Percentiles rank a stretch among this genome's conserved stretches.
These are phyloP conservation scores for Houttuynia cordata DNA, from an alignment of 164 flowering plant species.

Conservation along the genomic window DNA sequence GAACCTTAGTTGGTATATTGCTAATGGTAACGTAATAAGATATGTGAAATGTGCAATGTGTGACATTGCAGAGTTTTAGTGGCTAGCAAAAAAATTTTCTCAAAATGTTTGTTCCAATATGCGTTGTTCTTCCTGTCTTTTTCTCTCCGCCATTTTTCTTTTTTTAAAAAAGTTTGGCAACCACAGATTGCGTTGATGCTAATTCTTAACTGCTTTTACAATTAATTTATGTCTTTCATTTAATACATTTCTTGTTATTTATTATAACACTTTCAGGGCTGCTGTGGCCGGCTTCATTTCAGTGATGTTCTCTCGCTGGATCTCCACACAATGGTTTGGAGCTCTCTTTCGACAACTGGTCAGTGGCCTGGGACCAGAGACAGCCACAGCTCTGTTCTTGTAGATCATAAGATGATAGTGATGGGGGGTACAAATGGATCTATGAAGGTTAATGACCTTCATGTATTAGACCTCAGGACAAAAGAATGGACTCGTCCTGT, in stretches of 20 bases:
- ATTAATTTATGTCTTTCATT: neutral
- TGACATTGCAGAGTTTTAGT: too few species aligned
- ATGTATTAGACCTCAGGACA: constrained; percentile 50
- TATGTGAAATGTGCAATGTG: too few species aligned
- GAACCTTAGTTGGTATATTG: too few species aligned
- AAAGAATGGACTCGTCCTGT: constrained; percentile 61
- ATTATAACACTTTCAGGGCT: constrained; percentile 49
- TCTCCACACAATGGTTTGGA: constrained; percentile 71
- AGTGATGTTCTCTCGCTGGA: constrained; percentile 69
- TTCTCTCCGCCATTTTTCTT: too few species aligned
- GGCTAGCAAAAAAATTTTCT: too few species aligned
- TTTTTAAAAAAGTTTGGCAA: too few species aligned
- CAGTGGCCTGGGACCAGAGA: constrained; percentile 86
- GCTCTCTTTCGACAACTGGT: constrained; percentile 52
- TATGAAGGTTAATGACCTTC: constrained; percentile 76
- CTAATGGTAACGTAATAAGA: too few species aligned
- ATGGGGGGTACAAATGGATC: constrained; percentile 93
- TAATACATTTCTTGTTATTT: neutral
- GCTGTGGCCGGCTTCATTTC: constrained; percentile 88
- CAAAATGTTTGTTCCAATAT: neutral
- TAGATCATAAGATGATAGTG: constrained; percentile 60
- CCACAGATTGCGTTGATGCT: too few species aligned
- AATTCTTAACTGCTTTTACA: too few species aligned
- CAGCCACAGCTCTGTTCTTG: constrained; percentile 77
- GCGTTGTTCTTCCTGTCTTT: neutral